These are phyloP conservation scores for Oryza longistaminata DNA, from an alignment of 176 grass and related monocot genomes.

Conservation along the genomic window DNA sequence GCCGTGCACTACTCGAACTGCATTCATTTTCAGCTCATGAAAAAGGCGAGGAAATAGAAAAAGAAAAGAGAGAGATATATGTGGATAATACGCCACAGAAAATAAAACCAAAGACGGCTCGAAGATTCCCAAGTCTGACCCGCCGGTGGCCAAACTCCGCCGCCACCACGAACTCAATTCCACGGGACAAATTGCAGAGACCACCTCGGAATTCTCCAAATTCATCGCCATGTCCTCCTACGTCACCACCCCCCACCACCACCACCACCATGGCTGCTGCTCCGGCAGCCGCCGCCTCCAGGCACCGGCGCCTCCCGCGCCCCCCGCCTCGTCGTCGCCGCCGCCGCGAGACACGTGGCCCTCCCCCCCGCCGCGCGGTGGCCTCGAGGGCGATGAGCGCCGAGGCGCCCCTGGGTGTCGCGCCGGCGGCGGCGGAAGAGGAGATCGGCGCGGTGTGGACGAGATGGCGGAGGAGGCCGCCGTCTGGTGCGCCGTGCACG, in stretches of 20 bases:
- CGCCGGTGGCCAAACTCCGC: neutral
- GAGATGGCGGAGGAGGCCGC: constrained; percentile 54
- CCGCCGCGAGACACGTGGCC: neutral
- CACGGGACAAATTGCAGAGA: constrained; percentile 16
- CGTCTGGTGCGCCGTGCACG: constrained; percentile 63
- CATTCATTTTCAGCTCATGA: no score
- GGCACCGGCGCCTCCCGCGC: neutral
- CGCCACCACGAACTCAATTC: neutral
- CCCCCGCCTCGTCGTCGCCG: neutral
- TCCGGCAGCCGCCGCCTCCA: no score
- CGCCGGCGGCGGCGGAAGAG: neutral
- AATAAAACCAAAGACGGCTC: neutral
- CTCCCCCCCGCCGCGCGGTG: neutral
- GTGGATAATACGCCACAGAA: no score
- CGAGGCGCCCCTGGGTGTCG: constrained; percentile 2
- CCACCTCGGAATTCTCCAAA: neutral
- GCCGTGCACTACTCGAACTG: no score
- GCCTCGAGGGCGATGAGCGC: constrained; percentile 9
- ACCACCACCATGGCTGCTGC: neutral
- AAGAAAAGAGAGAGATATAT: no score
- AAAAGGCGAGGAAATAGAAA: no score
- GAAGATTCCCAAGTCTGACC: neutral
- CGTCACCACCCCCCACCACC: constrained; percentile 9
- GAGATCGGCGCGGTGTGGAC: neutral
- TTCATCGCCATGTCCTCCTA: constrained; percentile 32